phyloP scores from a whole-genome alignment of 352 stramenopile genomes.

The Pythium folliculosum region DNA sequence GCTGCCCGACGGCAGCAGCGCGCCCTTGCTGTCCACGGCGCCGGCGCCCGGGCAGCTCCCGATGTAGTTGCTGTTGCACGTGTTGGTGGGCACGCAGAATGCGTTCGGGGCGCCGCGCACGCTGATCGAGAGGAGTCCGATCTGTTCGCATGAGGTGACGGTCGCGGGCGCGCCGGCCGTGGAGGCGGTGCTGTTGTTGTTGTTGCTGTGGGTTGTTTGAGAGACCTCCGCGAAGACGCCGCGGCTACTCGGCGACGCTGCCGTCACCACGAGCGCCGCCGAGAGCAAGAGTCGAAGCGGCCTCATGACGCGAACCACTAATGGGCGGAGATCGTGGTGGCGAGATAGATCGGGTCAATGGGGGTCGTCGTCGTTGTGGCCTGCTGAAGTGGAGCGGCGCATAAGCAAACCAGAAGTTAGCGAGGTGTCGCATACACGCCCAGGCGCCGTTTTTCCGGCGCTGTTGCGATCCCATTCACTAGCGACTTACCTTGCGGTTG shows the following conservation, averaged over 20 bases:
- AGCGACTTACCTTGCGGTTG: too few species aligned
- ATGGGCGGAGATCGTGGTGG: neutral
- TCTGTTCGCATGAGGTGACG: slow-evolving; percentile 14
- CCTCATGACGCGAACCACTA: neutral
- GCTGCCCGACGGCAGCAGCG: slow-evolving; percentile 9
- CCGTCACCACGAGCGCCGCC: neutral
- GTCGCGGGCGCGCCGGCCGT: neutral
- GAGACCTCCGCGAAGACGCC: neutral
- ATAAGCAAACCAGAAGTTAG: neutral
- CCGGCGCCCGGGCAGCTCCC: slow-evolving; percentile 13
- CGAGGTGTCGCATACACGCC: neutral
- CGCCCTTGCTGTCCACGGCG: slow-evolving; percentile 16
- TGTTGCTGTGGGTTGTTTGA: neutral
- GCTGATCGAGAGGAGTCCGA: slow-evolving; percentile 9
- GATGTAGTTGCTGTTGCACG: slow-evolving; percentile 19
- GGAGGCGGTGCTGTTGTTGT: slow-evolving; percentile 1
- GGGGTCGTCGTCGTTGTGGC: too few species aligned
- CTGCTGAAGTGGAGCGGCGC: neutral
- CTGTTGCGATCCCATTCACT: too few species aligned
- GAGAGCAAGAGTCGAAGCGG: neutral
- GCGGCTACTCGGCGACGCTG: neutral
- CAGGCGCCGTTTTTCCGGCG: too few species aligned
- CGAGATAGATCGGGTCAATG: neutral
- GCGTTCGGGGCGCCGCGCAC: slow-evolving; percentile 17
- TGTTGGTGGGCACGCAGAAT: slow-evolving; percentile 17